Evolutionary conservation across 768 basidiomycete species (phyloP), one percentile per base, ranked within the genome.

Genomic region (Suillus subaureus): DNA sequence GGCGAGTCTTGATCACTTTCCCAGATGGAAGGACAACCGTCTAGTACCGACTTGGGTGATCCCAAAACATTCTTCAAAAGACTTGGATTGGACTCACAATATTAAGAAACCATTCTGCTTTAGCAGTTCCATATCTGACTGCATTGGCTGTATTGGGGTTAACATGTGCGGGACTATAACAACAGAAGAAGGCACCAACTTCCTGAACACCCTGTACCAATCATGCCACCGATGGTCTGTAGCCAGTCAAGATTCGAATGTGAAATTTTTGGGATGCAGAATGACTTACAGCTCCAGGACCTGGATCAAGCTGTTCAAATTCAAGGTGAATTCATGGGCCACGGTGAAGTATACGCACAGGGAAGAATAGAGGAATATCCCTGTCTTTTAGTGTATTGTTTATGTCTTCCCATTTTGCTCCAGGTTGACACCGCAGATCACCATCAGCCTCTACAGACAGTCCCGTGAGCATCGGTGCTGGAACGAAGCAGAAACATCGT

Each of bases 161-260:
- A 31, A 31, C 40, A 43, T 18, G 26, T 6, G 37, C 18, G 1
- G 16, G 3, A 4, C 18, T 28, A 21, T 40, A 21, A 60, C 26
- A 31, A 21, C 11, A 31, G 40, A 60, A 60, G 18, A 60, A 42
- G 35, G 28, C 51, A 82, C 85, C 83, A 78, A 85, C 93, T 94
- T 61, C 93, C 93, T 58, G 87, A 89, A 71, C 93, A 95, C 11
- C 93, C 92, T 2, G 93, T 96, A 11, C 89, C 89, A 61, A 92
- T 88, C 93, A 94, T 95, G 7, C 94, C 93, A 13, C 93, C 94
- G 67, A 94, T 93, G 16, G 92, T 93, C 82, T 91, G 71, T 28
- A 31, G 12, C 18, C 18, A 58, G 37, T 40, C 23, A 13, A 13
- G 12, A 31, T 21, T 40, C 16, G 1, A 42, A 28, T 21, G 12